These are phyloP conservation scores for Alternaria tenuissima DNA, from an alignment of 2,329 filamentous ascomycete species.

Conservation along the genomic window DNA sequence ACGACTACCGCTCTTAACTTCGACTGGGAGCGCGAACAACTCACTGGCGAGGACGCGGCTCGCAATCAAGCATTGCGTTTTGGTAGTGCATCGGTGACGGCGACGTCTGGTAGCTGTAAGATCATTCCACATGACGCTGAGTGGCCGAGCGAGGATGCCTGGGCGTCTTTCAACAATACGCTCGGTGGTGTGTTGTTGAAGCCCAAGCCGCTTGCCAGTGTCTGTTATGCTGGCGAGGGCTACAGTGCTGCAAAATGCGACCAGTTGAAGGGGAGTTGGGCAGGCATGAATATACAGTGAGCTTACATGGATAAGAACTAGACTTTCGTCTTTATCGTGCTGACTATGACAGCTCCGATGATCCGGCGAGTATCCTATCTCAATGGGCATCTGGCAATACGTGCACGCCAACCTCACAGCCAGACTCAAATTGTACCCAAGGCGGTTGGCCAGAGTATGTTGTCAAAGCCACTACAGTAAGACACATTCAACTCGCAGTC, in stretches of 20 bases:
- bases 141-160: constrained; percentile 34
- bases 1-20: constrained; percentile 28
- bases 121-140: constrained; percentile 27
- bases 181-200: constrained; percentile 35
- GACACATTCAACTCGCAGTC: constrained; percentile 37
- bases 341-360: constrained; percentile 26
- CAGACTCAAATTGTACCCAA: constrained; percentile 35
- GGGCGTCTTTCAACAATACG: constrained; percentile 33
- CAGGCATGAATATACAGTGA: constrained; percentile 30
- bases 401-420: constrained; percentile 51
- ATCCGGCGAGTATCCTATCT: constrained; percentile 33
- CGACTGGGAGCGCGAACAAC: constrained; percentile 33
- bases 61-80: constrained; percentile 28
- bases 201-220: constrained; percentile 29
- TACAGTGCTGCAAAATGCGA: constrained; percentile 30
- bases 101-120: constrained; percentile 24
- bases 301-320: background rate
- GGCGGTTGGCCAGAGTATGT: constrained; percentile 39
- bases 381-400: constrained; percentile 35
- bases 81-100: constrained; percentile 5
- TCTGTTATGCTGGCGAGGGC: constrained; percentile 26
- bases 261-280: constrained; percentile 26
- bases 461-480: constrained; percentile 31
- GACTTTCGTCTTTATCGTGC: background rate
- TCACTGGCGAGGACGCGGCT: constrained; percentile 25